Evolutionary conservation across 2,329 filamentous ascomycete species (phyloP).

Genomic region (Fusarium caatingaense): DNA sequence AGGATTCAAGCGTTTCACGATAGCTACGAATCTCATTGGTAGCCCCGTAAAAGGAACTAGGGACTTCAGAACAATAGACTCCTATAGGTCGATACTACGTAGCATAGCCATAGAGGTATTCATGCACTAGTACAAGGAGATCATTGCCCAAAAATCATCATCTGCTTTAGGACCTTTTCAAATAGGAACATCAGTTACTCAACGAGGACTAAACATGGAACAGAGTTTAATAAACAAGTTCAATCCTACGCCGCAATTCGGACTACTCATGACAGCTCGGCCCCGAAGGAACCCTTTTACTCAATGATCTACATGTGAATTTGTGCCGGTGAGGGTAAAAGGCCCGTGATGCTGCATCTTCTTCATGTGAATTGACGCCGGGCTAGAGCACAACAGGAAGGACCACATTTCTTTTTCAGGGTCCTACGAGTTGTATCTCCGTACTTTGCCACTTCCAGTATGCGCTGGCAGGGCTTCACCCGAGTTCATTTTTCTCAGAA

Average conservation of each 20-base stretch:
- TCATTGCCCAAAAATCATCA: accelerated
- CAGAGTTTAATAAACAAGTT: not conserved
- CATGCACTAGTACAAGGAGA: not conserved
- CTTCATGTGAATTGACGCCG: not conserved
- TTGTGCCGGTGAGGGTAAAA: too few species aligned
- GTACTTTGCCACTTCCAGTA: not conserved
- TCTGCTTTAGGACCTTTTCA: not conserved
- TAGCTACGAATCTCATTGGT: not conserved
- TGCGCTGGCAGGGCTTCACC: not conserved
- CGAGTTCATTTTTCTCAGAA: not conserved
- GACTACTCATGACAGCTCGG: not conserved
- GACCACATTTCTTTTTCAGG: not conserved
- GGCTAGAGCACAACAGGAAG: not conserved
- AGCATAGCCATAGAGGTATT: not conserved
- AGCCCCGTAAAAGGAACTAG: not conserved
- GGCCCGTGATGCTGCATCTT: not conserved
- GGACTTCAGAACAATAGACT: not conserved
- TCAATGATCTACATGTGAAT: not conserved
- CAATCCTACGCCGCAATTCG: not conserved
- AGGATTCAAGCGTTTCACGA: not conserved
- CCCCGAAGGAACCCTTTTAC: accelerated
- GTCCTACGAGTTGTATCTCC: not conserved
- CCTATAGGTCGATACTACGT: not conserved
- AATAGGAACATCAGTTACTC: not conserved
- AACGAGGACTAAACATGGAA: not conserved